Percentiles rank a stretch among this genome's conserved stretches.
Conservation (phyloP, 2,329 filamentous ascomycete species). For the Cercospora beticola region DNA sequence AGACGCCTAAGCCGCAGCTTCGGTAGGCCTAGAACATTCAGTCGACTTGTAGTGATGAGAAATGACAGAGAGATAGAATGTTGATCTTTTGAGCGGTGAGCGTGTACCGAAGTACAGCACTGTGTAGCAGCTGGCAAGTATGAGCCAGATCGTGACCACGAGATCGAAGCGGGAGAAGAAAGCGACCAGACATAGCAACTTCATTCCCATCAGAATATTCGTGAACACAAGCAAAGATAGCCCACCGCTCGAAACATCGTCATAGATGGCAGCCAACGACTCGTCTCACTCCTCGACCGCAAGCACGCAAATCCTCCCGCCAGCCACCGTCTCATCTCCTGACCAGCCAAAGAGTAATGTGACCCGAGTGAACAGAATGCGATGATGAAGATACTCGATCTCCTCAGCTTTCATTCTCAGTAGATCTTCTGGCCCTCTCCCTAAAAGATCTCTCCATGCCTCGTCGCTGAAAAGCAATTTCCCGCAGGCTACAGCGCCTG, state of each 20-base stretch:
- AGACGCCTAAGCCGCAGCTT: not conserved
- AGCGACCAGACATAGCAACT: not conserved
- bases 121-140: not conserved
- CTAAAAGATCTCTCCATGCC: slow-evolving; percentile 51
- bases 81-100: not conserved
- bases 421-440: slow-evolving; percentile 39
- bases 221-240: not conserved
- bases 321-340: slow-evolving; percentile 34
- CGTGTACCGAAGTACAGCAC: not conserved
- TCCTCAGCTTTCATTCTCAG: slow-evolving; percentile 41
- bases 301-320: slow-evolving; percentile 36
- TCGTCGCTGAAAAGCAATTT: slow-evolving; percentile 55
- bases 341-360: slow-evolving; percentile 59
- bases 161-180: not conserved
- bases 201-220: not conserved
- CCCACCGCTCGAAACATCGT: not conserved
- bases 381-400: slow-evolving; percentile 53
- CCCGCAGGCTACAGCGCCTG: slow-evolving; percentile 51
- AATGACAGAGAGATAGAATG: not conserved
- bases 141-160: not conserved
- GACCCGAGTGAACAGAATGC: slow-evolving; percentile 53
- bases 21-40: not conserved
- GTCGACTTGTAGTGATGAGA: not conserved
- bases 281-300: not conserved
- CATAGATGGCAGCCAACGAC: not conserved